Conservation (phyloP, 2,329 filamentous ascomycete species). For the Dendrostoma leiphaemia region DNA sequence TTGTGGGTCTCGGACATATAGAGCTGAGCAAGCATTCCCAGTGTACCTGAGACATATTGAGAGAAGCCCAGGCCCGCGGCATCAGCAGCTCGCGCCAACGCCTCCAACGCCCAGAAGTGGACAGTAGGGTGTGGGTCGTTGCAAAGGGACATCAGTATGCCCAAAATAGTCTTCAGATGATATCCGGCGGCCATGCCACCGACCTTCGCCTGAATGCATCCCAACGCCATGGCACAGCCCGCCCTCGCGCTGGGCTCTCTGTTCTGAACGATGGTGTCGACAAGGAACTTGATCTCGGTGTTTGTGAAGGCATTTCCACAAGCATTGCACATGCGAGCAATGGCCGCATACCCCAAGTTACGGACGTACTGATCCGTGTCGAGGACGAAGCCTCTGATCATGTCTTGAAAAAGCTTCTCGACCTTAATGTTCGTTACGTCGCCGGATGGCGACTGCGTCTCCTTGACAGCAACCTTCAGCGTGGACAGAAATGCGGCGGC, state of each 20-base stretch:
- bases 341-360: slow-evolving; percentile 77
- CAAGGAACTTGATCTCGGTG: slow-evolving; percentile 78
- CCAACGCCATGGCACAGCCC: slow-evolving; percentile 90
- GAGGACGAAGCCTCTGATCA: slow-evolving; percentile 69
- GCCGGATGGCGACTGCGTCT: slow-evolving; percentile 70
- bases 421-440: slow-evolving; percentile 73
- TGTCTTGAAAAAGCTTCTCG: slow-evolving; percentile 80
- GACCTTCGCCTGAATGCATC: slow-evolving; percentile 90
- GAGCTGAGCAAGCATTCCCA: slow-evolving; percentile 91
- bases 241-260: slow-evolving; percentile 90
- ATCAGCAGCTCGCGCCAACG: slow-evolving; percentile 80
- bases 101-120: slow-evolving; percentile 94
- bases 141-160: slow-evolving; percentile 95
- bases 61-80: slow-evolving; percentile 92
- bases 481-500: slow-evolving; percentile 77
- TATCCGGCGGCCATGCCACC: slow-evolving; percentile 97
- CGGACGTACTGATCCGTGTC: slow-evolving; percentile 85
- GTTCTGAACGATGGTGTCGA: slow-evolving; percentile 93
- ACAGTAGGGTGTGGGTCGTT: slow-evolving; percentile 94
- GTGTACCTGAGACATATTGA: slow-evolving; percentile 81
- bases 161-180: slow-evolving; percentile 95
- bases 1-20: slow-evolving; percentile 93
- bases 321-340: slow-evolving; percentile 79
- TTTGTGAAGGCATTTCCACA: slow-evolving; percentile 90
- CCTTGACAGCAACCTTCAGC: slow-evolving; percentile 79